Evolutionary conservation across 2,329 filamentous ascomycete species (phyloP).

Genomic region (Zymoseptoria pseudotritici): DNA sequence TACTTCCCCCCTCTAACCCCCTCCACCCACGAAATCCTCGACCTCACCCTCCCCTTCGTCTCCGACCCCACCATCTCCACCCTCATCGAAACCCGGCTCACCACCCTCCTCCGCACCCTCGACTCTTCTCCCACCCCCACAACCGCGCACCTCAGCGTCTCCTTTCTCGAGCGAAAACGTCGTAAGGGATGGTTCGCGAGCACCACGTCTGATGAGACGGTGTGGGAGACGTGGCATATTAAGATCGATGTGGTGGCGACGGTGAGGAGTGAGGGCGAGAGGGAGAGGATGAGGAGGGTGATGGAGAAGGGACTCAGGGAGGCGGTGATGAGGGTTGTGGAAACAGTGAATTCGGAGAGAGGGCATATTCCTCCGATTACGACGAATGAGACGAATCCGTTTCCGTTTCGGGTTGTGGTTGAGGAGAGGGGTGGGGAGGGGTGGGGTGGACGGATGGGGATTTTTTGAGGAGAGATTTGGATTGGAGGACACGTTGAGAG

Average conservation of each 20-base stretch:
- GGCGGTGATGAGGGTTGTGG: slow-evolving; percentile 82
- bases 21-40: slow-evolving; percentile 78
- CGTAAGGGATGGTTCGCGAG: slow-evolving; percentile 66
- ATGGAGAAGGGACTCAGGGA: slow-evolving; percentile 87
- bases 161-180: slow-evolving; percentile 91
- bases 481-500: too few species aligned
- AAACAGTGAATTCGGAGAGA: slow-evolving; percentile 78
- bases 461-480: slow-evolving; percentile 7
- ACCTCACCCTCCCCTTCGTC: slow-evolving; percentile 82
- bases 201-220: slow-evolving; percentile 83
- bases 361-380: slow-evolving; percentile 97
- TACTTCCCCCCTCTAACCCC: slow-evolving; percentile 86
- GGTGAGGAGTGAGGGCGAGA: slow-evolving; percentile 78
- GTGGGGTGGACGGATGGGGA: slow-evolving; percentile 13
- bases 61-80: slow-evolving; percentile 87
- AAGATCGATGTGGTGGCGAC: slow-evolving; percentile 81
- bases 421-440: slow-evolving; percentile 56
- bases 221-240: slow-evolving; percentile 94
- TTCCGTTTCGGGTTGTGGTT: slow-evolving; percentile 86
- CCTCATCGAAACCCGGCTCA: slow-evolving; percentile 81
- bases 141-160: slow-evolving; percentile 71
- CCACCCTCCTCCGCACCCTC: slow-evolving; percentile 67
- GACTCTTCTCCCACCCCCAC: slow-evolving; percentile 47
- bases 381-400: slow-evolving; percentile 83
- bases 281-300: slow-evolving; percentile 77